Base-by-base conservation (phyloP, 2,329 filamentous ascomycete species). In the Ceratocystis smalleyi region DNA sequence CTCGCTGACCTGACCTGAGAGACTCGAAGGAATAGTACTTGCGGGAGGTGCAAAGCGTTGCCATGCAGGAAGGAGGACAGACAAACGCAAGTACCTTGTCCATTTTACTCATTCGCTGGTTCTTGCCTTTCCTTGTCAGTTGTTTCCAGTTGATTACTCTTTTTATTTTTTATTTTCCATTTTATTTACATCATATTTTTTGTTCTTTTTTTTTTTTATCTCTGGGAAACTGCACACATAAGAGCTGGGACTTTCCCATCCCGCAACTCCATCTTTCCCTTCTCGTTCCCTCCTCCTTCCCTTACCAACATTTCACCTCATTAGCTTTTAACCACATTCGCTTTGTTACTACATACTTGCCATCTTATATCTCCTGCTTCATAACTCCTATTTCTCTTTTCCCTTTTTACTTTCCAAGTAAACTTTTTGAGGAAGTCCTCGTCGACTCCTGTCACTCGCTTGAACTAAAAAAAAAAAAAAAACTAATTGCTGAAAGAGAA, bases 371-470 rank as follows among this genome's bases (percentile, higher is more conserved):
- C 17, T 35, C 24, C 24, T 45, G 63, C 67, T 66, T 64, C 64
- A 60, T 65, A 57, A 32, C 54, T 57, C 54, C n/a, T 57, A 57
- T 57, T 57, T 66, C 66, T 57, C 24, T 57, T 57, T 64, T 66
- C 66, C 63, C 49, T 59, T 60, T 55, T 45, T 60, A 60, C 19
- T 40, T 65, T 49, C 57, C 45, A 62, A 81, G 47, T 51, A 24
- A 19, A 12, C 12, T 43, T 51, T 59, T 72, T 74, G 81, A 83
- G 83, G 83, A 85, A 85, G 82, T 83, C 83, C 83, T 86, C 83
- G 83, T 80, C 77, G 83, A 79, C 83, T 86, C 83, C 83, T 84
- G 83, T 85, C 83, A 84, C 82, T 86, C 83, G 83, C 83, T 86
- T 84, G 77, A 75, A 66, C 35, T 40, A 40, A 40, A 40, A 40